phyloP scores from a whole-genome alignment of 1,139 yeast species.

The Candida sanyaensis region DNA sequence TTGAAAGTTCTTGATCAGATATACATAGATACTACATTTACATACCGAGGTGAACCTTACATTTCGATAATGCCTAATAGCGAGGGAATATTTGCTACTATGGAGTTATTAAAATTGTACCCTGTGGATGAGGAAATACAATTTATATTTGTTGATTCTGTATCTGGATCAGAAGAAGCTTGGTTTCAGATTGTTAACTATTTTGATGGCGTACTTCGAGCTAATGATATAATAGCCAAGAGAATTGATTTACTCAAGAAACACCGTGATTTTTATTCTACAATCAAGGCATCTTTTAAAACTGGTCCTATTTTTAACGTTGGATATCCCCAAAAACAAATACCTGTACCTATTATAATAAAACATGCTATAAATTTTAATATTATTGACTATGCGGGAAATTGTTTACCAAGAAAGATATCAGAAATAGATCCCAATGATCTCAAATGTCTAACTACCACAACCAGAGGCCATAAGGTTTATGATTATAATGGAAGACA shows the following conservation, averaged over 20 bases:
- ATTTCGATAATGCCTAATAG: slow-evolving; percentile 44
- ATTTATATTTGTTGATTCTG: slow-evolving; percentile 43
- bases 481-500: slow-evolving; percentile 22
- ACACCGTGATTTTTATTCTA: slow-evolving; percentile 2
- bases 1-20: slow-evolving; percentile 41
- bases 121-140: slow-evolving; percentile 44
- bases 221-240: slow-evolving; percentile 24
- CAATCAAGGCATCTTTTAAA: neutral
- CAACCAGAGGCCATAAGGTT: slow-evolving; percentile 27
- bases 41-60: slow-evolving; percentile 51
- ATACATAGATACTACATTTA: slow-evolving; percentile 61
- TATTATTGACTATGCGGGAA: slow-evolving; percentile 33
- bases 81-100: slow-evolving; percentile 40
- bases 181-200: slow-evolving; percentile 43
- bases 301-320: slow-evolving; percentile 11
- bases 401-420: slow-evolving; percentile 27
- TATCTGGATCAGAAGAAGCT: slow-evolving; percentile 58
- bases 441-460: slow-evolving; percentile 17
- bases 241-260: slow-evolving; percentile 17
- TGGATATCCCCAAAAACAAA: slow-evolving; percentile 5
- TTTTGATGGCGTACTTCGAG: slow-evolving; percentile 33
- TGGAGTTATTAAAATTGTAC: slow-evolving; percentile 38
- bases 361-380: slow-evolving; percentile 46
- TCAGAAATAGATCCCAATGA: slow-evolving; percentile 18
- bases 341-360: slow-evolving; percentile 15